Evolutionary conservation across 768 basidiomycete genomes (phyloP).

Genomic region (Termitomyces sp.): DNA sequence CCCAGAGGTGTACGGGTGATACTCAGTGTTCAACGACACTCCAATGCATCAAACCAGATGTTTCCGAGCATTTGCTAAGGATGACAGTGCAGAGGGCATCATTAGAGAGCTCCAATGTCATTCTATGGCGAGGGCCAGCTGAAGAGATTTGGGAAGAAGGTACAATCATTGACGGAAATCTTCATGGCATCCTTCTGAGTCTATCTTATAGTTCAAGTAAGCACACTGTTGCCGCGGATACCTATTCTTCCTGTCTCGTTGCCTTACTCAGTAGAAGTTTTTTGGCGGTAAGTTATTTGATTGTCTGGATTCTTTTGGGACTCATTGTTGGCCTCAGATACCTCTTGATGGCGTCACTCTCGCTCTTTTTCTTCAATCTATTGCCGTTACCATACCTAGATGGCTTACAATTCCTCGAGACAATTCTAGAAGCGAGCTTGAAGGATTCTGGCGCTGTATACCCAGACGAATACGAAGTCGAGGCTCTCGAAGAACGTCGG

Average conservation of each 20-base stretch:
- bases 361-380: slow-evolving; percentile 80
- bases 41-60: slow-evolving; percentile 50
- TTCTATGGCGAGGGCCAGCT: slow-evolving; percentile 74
- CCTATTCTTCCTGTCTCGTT: slow-evolving; percentile 37
- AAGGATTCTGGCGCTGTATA: background rate
- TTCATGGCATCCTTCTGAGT: background rate
- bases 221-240: slow-evolving; percentile 41
- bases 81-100: slow-evolving; percentile 37
- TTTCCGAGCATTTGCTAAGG: slow-evolving; percentile 51
- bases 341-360: slow-evolving; percentile 62
- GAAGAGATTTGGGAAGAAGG: slow-evolving; percentile 67
- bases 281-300: slow-evolving; percentile 52
- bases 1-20: slow-evolving; percentile 37
- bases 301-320: background rate
- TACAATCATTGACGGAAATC: slow-evolving; percentile 22
- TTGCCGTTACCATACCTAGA: slow-evolving; percentile 73
- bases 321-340: slow-evolving; percentile 40
- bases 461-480: slow-evolving; percentile 28
- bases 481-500: slow-evolving; percentile 17
- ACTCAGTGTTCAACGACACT: slow-evolving; percentile 27
- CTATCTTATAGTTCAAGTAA: slow-evolving; percentile 48
- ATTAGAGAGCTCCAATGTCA: slow-evolving; percentile 29
- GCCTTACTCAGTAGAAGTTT: slow-evolving; percentile 32
- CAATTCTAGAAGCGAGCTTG: slow-evolving; percentile 15
- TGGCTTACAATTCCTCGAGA: slow-evolving; percentile 55